phyloP scores from a whole-genome alignment of 345 rosid species.

The Eucalyptus cloeziana region DNA sequence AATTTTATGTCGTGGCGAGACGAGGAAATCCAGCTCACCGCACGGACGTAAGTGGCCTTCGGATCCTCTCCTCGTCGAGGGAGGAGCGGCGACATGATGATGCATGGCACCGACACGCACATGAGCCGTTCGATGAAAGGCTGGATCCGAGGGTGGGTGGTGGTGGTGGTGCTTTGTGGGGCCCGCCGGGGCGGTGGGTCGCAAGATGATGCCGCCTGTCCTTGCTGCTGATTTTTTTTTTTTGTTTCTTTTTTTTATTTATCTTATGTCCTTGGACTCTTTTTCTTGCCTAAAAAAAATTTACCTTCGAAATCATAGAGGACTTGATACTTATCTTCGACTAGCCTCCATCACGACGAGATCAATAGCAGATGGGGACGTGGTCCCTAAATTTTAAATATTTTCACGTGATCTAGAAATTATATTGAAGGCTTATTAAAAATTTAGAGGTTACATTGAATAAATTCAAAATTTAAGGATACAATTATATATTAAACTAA shows the following conservation, averaged over 20 bases:
- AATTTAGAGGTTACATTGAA: rapidly evolving
- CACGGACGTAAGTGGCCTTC: neutral
- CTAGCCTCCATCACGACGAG: too few species aligned
- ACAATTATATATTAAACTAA: rapidly evolving
- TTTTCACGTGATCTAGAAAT: neutral
- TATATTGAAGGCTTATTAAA: neutral
- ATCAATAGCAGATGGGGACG: too few species aligned
- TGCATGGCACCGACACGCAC: neutral
- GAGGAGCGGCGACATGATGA: neutral
- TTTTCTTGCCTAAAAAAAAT: too few species aligned
- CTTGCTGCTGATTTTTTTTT: neutral
- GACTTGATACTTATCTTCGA: too few species aligned
- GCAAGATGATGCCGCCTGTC: neutral
- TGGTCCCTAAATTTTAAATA: neutral
- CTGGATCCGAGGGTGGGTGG: neutral
- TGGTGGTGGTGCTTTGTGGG: neutral
- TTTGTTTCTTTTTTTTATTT: neutral
- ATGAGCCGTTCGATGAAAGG: neutral
- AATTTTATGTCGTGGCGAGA: neutral
- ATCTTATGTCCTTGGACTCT: too few species aligned
- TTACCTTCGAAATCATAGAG: too few species aligned
- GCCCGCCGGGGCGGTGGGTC: neutral
- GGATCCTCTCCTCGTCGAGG: neutral
- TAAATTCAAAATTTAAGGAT: rapidly evolving
- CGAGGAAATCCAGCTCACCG: neutral